Evolutionary conservation across 257 asterid genomes (phyloP).

Genomic region (Penstemon eatonii): DNA sequence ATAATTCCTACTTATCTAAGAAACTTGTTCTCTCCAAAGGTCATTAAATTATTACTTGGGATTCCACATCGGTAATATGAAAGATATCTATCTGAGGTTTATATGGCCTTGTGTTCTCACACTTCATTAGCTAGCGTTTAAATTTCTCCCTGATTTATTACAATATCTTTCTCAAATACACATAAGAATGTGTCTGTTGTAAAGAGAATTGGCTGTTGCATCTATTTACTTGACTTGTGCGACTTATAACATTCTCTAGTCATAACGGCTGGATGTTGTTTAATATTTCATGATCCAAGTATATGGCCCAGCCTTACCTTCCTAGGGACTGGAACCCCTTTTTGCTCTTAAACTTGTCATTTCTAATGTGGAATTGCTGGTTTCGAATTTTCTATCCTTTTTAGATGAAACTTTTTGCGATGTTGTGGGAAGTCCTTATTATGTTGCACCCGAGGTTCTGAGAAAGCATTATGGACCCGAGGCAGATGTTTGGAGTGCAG

Average conservation of each 20-base stretch:
- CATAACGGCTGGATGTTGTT: not conserved
- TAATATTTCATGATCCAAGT: not conserved
- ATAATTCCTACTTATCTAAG: too few species aligned
- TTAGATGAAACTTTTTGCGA: constrained; percentile 75
- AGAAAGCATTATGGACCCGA: constrained; percentile 86
- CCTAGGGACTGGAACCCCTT: not conserved
- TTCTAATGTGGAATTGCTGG: constrained; percentile 8
- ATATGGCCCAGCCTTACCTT: not conserved
- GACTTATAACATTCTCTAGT: not conserved
- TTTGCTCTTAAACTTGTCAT: not conserved
- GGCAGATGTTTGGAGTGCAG: constrained; percentile 94
- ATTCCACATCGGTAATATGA: too few species aligned
- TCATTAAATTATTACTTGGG: too few species aligned
- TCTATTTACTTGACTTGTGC: not conserved
- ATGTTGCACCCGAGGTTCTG: constrained; percentile 89
- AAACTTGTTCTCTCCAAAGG: too few species aligned
- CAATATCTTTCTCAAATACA: not conserved
- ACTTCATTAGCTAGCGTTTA: too few species aligned
- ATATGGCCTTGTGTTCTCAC: too few species aligned
- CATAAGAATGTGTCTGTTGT: not conserved
- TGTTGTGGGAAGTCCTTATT: constrained; percentile 91
- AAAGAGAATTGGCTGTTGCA: not conserved
- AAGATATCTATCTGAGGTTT: too few species aligned
- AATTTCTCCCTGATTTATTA: too few species aligned
- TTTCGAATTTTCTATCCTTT: constrained; percentile 13